These are phyloP conservation scores for Ampelocalamus luodianensis DNA, from an alignment of 176 grass and related monocot genomes.

Conservation along the genomic window DNA sequence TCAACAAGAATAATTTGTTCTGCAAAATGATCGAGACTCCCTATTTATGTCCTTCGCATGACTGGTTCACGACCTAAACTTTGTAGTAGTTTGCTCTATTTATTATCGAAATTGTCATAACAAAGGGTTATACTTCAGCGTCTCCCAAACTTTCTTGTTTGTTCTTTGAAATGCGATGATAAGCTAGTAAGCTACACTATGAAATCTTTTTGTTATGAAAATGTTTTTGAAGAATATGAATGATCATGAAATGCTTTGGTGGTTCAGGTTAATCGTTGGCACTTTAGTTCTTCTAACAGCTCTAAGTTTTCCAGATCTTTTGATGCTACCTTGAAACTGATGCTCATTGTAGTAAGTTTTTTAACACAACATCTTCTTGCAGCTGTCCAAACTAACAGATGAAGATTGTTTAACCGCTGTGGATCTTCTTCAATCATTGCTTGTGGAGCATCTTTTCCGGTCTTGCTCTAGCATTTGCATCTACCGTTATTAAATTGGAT, in stretches of 20 bases:
- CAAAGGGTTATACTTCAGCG: conserved; percentile 6
- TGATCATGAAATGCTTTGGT: background rate
- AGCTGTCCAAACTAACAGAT: conserved; percentile 82
- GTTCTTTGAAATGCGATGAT: background rate
- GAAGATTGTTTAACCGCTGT: conserved; percentile 84
- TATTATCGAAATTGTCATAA: background rate
- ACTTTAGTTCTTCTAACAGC: background rate
- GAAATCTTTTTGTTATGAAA: conserved; percentile 15
- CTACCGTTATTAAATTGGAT: background rate
- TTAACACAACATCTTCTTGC: conserved; percentile 31
- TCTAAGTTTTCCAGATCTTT: conserved; percentile 31
- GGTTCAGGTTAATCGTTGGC: background rate
- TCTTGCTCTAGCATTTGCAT: conserved; percentile 36
- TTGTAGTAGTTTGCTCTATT: conserved; percentile 1
- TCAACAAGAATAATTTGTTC: conserved; percentile 19
- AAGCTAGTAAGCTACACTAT: background rate
- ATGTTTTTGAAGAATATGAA: conserved; percentile 25
- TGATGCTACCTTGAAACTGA: conserved; percentile 28
- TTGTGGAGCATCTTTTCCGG: conserved; percentile 82
- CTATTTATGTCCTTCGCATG: conserved; percentile 17
- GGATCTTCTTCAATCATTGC: conserved; percentile 81
- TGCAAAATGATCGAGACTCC: conserved; percentile 32
- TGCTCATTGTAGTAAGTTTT: background rate
- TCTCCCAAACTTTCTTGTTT: background rate
- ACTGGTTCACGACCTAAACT: conserved; percentile 2